phyloP scores from a whole-genome alignment of 2,329 filamentous ascomycete species.

The Xylaria digitata region DNA sequence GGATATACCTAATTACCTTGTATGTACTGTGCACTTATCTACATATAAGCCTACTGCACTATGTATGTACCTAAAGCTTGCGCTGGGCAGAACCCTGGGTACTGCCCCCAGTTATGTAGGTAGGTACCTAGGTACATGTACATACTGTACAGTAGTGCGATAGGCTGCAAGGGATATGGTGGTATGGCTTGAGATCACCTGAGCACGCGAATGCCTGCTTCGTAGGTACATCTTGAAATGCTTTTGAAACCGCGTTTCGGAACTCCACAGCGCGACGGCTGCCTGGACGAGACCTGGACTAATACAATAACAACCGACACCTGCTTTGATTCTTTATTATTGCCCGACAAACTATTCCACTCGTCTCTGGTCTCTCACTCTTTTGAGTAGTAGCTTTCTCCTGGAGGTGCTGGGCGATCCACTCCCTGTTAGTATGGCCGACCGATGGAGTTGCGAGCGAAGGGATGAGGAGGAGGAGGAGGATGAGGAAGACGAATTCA shows the following conservation, averaged over 20 bases:
- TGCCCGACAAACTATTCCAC: not conserved
- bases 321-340: not conserved
- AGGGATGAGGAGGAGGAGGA: constrained; percentile 76
- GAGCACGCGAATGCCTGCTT: constrained; percentile 41
- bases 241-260: constrained; percentile 34
- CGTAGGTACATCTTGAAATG: constrained; percentile 25
- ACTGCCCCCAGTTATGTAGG: too few species aligned
- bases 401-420: not conserved
- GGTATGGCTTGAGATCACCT: constrained; percentile 43
- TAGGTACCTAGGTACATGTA: constrained; percentile 7
- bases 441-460: constrained; percentile 59
- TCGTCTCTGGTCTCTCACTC: not conserved
- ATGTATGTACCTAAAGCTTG: too few species aligned
- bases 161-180: too few species aligned
- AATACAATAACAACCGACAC: constrained; percentile 5
- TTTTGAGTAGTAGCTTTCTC: not conserved
- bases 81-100: not conserved
- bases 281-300: constrained; percentile 36
- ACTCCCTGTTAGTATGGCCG: constrained; percentile 39
- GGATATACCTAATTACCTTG: constrained; percentile 19
- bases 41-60: too few species aligned
- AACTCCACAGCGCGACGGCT: constrained; percentile 42
- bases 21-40: too few species aligned
- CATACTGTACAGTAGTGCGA: not conserved
- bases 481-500: constrained; percentile 72